These are phyloP conservation scores for Casuarina equisetifolia DNA, from an alignment of 306 rosid genomes.

Conservation along the genomic window DNA sequence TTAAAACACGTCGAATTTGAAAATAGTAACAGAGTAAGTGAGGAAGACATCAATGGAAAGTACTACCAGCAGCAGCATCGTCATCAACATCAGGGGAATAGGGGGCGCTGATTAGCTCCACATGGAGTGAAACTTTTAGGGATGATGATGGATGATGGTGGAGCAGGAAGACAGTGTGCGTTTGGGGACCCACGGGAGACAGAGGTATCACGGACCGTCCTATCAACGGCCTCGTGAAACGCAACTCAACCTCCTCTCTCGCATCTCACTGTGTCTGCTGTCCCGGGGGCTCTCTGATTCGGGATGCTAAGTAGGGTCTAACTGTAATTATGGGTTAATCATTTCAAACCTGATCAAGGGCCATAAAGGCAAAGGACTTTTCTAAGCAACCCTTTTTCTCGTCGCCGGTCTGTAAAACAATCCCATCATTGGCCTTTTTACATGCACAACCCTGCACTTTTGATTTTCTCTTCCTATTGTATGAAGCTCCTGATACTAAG, in stretches of 20 bases:
- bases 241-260: slow-evolving; percentile 7
- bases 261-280: slow-evolving; percentile 24
- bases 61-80: not conserved
- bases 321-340: slow-evolving; percentile 71
- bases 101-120: not conserved
- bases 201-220: slow-evolving; percentile 89
- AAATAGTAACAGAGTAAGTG: no score
- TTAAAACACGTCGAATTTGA: no score
- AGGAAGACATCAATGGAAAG: not conserved
- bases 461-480: not conserved
- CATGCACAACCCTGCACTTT: slow-evolving; percentile 18
- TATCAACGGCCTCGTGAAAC: slow-evolving; percentile 56
- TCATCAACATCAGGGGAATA: not conserved
- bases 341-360: slow-evolving; percentile 42
- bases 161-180: slow-evolving; percentile 26
- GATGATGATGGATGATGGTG: slow-evolving; percentile 24
- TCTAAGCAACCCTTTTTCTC: slow-evolving; percentile 19
- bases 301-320: slow-evolving; percentile 36
- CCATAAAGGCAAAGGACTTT: slow-evolving; percentile 64
- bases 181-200: slow-evolving; percentile 46
- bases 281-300: slow-evolving; percentile 24
- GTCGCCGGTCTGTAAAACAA: slow-evolving; percentile 16
- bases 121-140: slow-evolving; percentile 25
- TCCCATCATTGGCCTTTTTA: slow-evolving; percentile 12
- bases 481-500: not conserved